Percentiles rank a stretch among this genome's conserved stretches.
Evolutionary conservation across 192 early-diverging fungal species (phyloP).

Genomic region (Entomortierella lignicola): DNA sequence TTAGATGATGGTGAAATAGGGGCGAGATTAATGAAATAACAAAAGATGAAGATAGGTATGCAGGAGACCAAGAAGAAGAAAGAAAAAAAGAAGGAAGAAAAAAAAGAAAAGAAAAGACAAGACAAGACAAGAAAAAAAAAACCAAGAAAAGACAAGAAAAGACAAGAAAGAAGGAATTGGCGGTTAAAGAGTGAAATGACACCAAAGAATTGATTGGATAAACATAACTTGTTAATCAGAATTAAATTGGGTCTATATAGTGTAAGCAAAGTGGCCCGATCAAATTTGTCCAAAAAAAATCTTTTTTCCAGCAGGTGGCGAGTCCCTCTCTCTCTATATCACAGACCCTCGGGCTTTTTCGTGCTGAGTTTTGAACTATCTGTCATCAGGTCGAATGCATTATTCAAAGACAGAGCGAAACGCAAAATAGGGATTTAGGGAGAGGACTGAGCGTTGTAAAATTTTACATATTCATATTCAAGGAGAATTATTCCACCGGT

Average conservation of each 20-base stretch:
- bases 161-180: constrained; percentile 1
- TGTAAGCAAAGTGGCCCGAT: neutral
- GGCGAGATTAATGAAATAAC: no score
- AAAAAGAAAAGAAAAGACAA: neutral
- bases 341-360: no score
- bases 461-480: no score
- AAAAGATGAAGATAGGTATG: constrained; percentile 1
- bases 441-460: neutral
- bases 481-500: neutral
- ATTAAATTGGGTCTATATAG: no score
- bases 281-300: no score
- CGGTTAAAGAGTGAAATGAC: neutral
- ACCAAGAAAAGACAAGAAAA: constrained; percentile 5
- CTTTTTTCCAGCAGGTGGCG: no score
- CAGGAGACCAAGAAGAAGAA: neutral
- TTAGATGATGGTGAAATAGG: no score
- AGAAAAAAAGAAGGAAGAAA: neutral
- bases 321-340: no score
- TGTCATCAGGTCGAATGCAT: neutral
- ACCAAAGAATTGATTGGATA: no score
- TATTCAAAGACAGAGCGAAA: constrained; percentile 1
- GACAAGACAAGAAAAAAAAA: neutral
- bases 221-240: no score
- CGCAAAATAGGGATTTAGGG: neutral
- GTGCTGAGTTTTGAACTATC: neutral